Evolutionary conservation across 352 stramenopile genomes (phyloP), one percentile per base, ranked within the genome.

Genomic region (Phytophthora vignae): DNA sequence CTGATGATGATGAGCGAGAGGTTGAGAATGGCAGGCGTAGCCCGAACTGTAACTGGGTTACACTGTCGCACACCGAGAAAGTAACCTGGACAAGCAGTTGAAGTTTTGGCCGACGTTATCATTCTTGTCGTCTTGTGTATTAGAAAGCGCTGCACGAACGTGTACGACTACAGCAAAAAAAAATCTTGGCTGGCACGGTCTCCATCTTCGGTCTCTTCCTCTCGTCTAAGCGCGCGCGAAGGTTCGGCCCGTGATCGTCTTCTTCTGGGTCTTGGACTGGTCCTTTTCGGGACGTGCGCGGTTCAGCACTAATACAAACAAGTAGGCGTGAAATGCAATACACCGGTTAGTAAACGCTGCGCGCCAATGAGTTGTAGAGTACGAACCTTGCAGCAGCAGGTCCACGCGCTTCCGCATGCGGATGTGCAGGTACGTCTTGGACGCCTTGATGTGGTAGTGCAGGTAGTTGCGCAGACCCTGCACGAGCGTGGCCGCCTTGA

Each of bases 381-480:
- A 22, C 59, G 22, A 76, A 92, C 87, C 90, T 88, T 98, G 94
- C 71, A 98, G 84, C 48, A 98, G 77, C 67, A 92, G 69, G 55
- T 97, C 92, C 19, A 98, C 95, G 64, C 92, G 89, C 86, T 97
- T 97, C 69, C 96, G 87, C 96, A 99, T 98, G 60, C 96, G 87
- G 77, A 98, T 98, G 84, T 99, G 95, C 70, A 98, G 75, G 79
- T 98, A 97, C 55, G 94, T 98, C 81, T 98, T 99, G 38, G 94
- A 97, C 17, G 93, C 92, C 87, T 98, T 99, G 77, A 98, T 98
- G 81, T 99, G 96, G 86, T 99, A 99, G 77, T 98, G 93, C 55
- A 99, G 75, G 88, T 98, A 99, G 69, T 95, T 96, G 27, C 94
- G 88, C 68, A 99, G 96, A 17, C 90, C 77, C 57, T 95, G 83